Conservation (phyloP, 2,329 filamentous ascomycete genomes). For the Ceratocystis papillata region DNA sequence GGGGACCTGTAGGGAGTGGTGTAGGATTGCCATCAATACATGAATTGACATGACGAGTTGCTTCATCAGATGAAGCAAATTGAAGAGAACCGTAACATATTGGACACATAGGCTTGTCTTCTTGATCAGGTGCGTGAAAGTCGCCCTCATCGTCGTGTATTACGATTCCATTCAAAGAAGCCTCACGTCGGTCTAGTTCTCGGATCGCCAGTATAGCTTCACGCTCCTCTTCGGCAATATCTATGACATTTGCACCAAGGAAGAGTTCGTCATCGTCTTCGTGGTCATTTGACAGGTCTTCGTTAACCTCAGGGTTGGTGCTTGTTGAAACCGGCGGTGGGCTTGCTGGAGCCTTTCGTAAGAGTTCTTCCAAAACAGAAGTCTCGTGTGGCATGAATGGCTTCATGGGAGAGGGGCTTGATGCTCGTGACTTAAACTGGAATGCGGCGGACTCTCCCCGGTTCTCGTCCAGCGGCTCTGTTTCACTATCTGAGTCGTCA, state of each 20-base stretch:
- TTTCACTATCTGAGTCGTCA: constrained; percentile 56
- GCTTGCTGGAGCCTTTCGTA: constrained; percentile 8
- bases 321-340: neutral
- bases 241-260: constrained; percentile 33
- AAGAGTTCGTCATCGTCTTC: constrained; percentile 44
- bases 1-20: constrained; percentile 37
- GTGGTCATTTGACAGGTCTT: constrained; percentile 4
- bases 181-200: constrained; percentile 58
- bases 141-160: constrained; percentile 31
- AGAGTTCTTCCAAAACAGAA: constrained; percentile 25
- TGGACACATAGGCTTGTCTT: constrained; percentile 26
- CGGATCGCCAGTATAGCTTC: constrained; percentile 61
- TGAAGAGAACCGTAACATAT: constrained; percentile 21
- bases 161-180: constrained; percentile 40
- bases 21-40: constrained; percentile 77
- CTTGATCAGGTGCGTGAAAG: constrained; percentile 30
- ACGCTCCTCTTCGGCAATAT: constrained; percentile 52
- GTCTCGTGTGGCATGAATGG: constrained; percentile 30
- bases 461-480: constrained; percentile 28
- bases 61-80: constrained; percentile 44
- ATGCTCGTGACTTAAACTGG: constrained; percentile 23
- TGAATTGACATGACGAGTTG: constrained; percentile 76
- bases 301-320: neutral
- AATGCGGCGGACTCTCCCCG: constrained; percentile 22
- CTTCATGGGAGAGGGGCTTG: constrained; percentile 27